Evolutionary conservation across 192 early-diverging fungal species (phyloP), one percentile per base, ranked within the genome.

Genomic region (Ambispora gerdemannii): DNA sequence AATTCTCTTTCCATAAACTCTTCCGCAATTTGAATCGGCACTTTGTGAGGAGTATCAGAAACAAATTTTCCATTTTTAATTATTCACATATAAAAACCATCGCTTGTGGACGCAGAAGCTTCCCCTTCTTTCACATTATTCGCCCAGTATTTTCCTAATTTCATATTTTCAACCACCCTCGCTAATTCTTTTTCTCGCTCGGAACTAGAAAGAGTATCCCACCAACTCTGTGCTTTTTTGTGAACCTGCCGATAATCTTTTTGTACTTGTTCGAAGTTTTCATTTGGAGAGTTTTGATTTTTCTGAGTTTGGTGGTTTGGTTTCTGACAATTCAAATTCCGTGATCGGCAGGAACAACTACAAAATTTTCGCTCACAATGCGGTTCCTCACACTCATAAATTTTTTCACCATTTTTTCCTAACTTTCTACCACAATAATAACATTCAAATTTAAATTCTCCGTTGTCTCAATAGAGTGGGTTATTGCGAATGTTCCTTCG

Each of bases 31-130:
- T 55, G 53, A 55, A 7, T 7, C 4, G 53, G 53, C 10, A 55
- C 53, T 20, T n/a, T n/a, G 53, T 55, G 53, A n/a, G 53, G 53
- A n/a, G 10, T 10, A 22, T 22, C n/a, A 55, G 53, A 55, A 55
- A 55, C 53, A 55, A n/a, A 55, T 55, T 55, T 55, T 55, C 53
- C 53, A 22, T 55, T 55, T 55, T 55, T 55, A 55, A 55, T 20
- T 55, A n/a, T 17, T 55, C 53, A 55, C 10, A 55, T n/a, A n/a
- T n/a, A 55, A 55, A 10, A n/a, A 55, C 53, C 53, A 55, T 55
- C 53, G 24, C 13, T 10, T 10, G 25, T 22, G 10, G 13, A 55
- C 24, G 4, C 17, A 6, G n/a, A 55, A 55, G 4, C 53, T 10
- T 55, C 10, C 10, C 53, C 53, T 55, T 55, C 53, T 25, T n/a